Conservation (phyloP, 2,329 filamentous ascomycete genomes). For the Phyllosticta citrichinensis region DNA sequence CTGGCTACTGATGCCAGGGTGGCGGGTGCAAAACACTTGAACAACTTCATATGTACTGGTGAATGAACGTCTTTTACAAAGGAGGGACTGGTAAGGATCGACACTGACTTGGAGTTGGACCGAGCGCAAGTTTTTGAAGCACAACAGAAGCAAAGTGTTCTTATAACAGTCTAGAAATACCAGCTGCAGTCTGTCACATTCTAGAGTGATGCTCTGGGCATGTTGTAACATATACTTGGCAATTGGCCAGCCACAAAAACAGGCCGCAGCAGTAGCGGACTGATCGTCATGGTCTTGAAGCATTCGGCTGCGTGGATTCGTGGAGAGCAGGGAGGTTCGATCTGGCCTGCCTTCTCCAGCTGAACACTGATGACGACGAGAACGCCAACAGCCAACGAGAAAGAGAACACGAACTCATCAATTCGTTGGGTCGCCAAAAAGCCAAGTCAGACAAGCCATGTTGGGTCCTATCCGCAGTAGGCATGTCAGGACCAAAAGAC, state of each 20-base stretch:
- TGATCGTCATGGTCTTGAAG: neutral
- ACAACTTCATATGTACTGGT: slow-evolving; percentile 4
- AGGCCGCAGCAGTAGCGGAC: neutral
- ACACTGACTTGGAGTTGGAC: slow-evolving; percentile 4
- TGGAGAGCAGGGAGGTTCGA: neutral
- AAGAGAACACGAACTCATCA: neutral
- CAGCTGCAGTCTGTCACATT: neutral
- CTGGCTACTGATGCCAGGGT: neutral
- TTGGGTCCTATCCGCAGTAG: neutral
- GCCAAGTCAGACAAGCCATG: neutral
- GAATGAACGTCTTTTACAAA: neutral
- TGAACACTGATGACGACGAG: neutral
- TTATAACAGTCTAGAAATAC: neutral
- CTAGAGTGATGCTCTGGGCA: neutral
- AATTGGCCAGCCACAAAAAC: neutral
- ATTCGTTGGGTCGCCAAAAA: neutral
- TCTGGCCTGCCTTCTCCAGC: neutral
- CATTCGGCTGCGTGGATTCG: neutral
- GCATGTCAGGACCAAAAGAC: neutral
- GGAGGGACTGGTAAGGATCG: neutral
- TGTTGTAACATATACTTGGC: neutral
- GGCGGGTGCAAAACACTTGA: neutral
- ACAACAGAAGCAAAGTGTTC: neutral
- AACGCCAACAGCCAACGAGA: neutral
- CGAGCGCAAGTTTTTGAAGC: neutral